Conservation (phyloP, 345 rosid species). For the Salix udensis region DNA sequence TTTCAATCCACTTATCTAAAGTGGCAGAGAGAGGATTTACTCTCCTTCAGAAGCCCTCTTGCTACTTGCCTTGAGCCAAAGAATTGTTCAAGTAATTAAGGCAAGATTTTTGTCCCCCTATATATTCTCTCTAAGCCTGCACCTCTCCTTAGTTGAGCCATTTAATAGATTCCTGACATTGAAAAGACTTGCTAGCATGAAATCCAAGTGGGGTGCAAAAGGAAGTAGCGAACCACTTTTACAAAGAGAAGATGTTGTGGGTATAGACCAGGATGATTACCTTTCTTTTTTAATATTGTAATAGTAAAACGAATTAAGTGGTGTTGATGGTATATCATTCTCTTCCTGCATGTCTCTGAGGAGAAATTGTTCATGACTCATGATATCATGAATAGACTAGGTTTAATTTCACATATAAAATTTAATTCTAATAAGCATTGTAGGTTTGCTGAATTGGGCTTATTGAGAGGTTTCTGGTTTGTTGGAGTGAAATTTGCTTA, state of each 20-base stretch:
- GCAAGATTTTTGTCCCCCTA: background rate
- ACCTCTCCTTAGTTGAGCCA: background rate
- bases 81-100: background rate
- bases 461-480: constrained; percentile 3
- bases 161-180: background rate
- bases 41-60: background rate
- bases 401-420: background rate
- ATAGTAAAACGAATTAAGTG: background rate
- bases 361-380: background rate
- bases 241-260: background rate
- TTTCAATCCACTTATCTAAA: background rate
- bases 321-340: background rate
- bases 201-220: background rate
- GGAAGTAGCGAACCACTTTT: background rate
- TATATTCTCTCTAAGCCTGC: background rate
- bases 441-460: background rate
- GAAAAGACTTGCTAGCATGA: background rate
- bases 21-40: background rate
- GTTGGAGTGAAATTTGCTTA: background rate
- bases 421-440: background rate
- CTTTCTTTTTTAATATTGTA: background rate
- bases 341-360: background rate
- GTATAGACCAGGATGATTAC: background rate
- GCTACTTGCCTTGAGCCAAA: background rate
- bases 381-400: background rate